A percentile compares a stretch with the other conserved stretches of the same genome.
Conservation (phyloP, 345 rosid species). For the Raphanus raphanistrum region DNA sequence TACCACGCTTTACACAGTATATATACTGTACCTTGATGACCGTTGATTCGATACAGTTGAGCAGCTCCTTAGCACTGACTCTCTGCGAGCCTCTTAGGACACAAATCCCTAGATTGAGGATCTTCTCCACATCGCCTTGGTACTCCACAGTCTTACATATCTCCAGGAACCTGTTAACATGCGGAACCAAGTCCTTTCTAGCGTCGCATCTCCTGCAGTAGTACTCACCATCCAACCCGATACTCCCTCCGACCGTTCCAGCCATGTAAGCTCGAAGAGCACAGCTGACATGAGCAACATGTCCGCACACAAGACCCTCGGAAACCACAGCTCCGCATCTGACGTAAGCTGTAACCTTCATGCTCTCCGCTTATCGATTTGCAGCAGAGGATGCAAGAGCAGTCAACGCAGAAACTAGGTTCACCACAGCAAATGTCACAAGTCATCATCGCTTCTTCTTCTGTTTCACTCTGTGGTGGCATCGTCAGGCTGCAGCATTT, state of each 20-base stretch:
- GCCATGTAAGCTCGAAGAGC: constrained; percentile 84
- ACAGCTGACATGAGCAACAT: constrained; percentile 83
- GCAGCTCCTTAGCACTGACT: constrained; percentile 49
- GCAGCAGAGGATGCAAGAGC: constrained; percentile 86
- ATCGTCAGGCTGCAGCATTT: constrained; percentile 52
- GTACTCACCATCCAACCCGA: constrained; percentile 89
- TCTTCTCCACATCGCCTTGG: constrained; percentile 53
- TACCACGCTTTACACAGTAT: not conserved
- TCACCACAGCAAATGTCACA: constrained; percentile 86
- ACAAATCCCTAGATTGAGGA: constrained; percentile 60
- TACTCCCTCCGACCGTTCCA: constrained; percentile 82
- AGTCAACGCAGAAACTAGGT: constrained; percentile 68
- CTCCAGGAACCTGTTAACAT: constrained; percentile 52
- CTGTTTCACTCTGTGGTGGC: constrained; percentile 30
- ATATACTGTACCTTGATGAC: constrained; percentile 55
- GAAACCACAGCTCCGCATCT: constrained; percentile 66
- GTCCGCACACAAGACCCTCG: constrained; percentile 63
- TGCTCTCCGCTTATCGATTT: constrained; percentile 48
- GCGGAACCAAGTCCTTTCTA: constrained; percentile 62
- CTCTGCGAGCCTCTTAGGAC: constrained; percentile 63
- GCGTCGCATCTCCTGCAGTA: constrained; percentile 84
- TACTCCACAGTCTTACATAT: constrained; percentile 59
- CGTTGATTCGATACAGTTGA: constrained; percentile 50
- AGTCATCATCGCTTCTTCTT: constrained; percentile 39
- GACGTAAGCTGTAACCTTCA: constrained; percentile 67